phyloP scores from a whole-genome alignment of 495 filamentous ascomycete genomes.

The Neurospora sp. region DNA sequence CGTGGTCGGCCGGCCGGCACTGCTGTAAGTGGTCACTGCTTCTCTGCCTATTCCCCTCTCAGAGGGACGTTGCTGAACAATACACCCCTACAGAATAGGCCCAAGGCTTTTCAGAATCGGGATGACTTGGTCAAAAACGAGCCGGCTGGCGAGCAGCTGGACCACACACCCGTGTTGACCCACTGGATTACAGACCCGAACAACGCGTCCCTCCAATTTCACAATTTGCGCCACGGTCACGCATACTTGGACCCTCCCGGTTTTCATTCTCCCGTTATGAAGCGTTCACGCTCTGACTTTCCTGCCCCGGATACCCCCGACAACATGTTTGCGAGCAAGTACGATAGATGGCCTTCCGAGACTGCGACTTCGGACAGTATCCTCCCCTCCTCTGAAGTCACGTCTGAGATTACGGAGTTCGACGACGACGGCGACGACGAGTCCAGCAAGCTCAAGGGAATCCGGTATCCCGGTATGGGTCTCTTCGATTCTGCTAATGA shows the following conservation, averaged over 20 bases:
- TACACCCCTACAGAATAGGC: neutral
- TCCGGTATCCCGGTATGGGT: constrained; percentile 76
- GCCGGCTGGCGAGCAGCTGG: constrained; percentile 12
- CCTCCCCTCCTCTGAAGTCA: constrained; percentile 16
- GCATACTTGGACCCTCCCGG: constrained; percentile 8
- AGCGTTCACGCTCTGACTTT: constrained; percentile 9
- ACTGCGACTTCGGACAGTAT: constrained; percentile 19
- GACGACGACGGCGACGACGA: constrained; percentile 27
- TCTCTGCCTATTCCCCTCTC: neutral
- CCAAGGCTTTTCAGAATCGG: neutral
- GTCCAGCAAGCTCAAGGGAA: constrained; percentile 55
- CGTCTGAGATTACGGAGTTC: constrained; percentile 16
- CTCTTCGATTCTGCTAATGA: constrained; percentile 77
- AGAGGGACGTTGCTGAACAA: neutral
- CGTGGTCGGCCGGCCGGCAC: constrained; percentile 9
- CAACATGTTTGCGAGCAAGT: constrained; percentile 7
- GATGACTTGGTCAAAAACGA: constrained; percentile 21
- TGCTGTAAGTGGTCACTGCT: constrained; percentile 3
- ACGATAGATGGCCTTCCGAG: constrained; percentile 22
- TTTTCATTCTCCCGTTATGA: constrained; percentile 13
- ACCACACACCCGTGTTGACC: neutral
- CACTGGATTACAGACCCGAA: constrained; percentile 8
- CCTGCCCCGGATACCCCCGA: constrained; percentile 11
- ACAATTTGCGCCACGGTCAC: constrained; percentile 8
- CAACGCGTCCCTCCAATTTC: constrained; percentile 2